A percentile compares a stretch with the other conserved stretches of the same genome.
Conservation (phyloP, 1,284 basidiomycete genomes). For the Microbotryomycetes sp. region DNA sequence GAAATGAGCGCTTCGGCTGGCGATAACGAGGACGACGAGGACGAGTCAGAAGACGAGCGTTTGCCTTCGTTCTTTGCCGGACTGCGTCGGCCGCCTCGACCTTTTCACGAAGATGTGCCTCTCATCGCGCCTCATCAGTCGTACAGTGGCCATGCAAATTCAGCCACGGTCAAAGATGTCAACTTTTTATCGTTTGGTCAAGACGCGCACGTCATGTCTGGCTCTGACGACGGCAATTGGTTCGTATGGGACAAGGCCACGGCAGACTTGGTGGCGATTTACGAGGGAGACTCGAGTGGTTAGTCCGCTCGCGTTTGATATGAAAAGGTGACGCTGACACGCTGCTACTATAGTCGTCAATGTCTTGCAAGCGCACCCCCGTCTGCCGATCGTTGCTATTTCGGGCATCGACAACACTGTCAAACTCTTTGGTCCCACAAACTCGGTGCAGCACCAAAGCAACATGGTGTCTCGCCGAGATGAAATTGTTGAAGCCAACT, state of each 20-base stretch:
- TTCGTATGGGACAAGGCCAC: conserved; percentile 73
- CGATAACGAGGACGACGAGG: conserved; percentile 16
- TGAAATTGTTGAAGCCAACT: background rate
- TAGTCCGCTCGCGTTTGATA: background rate
- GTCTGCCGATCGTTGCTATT: conserved; percentile 67
- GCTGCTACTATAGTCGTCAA: conserved; percentile 56
- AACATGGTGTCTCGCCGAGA: conserved; percentile 83
- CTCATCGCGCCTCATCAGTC: conserved; percentile 59
- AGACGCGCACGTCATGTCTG: conserved; percentile 74
- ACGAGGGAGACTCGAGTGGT: conserved; percentile 65
- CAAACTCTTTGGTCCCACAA: conserved; percentile 68
- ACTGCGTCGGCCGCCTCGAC: background rate
- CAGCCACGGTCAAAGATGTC: conserved; percentile 84
- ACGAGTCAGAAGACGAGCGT: conserved; percentile 17
- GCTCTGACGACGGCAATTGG: conserved; percentile 71
- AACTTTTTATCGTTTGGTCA: conserved; percentile 58
- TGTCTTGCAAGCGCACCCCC: conserved; percentile 72
- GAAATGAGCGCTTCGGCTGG: background rate
- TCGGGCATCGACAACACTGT: conserved; percentile 79
- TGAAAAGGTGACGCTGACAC: background rate
- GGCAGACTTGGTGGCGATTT: conserved; percentile 61
- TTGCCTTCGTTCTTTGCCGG: background rate
- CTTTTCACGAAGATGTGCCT: conserved; percentile 45
- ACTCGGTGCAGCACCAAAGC: conserved; percentile 47
- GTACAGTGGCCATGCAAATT: conserved; percentile 69